phyloP scores from a whole-genome alignment of 129 eudicot genomes.

The Saposhnikovia divaricata region DNA sequence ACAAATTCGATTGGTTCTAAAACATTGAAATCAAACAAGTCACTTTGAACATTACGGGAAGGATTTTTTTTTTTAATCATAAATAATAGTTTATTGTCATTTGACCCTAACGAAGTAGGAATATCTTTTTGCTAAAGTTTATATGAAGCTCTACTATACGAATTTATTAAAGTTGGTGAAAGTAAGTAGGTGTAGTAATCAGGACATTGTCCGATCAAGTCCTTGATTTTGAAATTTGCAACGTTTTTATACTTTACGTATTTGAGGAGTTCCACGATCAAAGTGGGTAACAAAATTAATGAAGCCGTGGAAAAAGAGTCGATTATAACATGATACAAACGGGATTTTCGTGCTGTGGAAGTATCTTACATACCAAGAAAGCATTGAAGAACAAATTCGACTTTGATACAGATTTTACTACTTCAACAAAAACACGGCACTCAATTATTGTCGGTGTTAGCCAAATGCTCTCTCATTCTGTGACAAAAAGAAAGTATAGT shows the following conservation, averaged over 20 bases:
- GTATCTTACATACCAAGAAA: neutral
- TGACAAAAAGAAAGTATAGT: too few relatives aligned
- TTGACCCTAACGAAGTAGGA: neutral
- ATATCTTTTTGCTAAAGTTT: neutral
- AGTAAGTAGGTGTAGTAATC: neutral
- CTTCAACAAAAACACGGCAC: too few relatives aligned
- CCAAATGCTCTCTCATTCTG: too few relatives aligned
- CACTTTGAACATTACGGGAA: too few relatives aligned
- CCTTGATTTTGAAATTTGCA: neutral
- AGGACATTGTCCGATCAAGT: neutral
- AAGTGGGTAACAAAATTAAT: neutral
- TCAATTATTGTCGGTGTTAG: too few relatives aligned
- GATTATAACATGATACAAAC: neutral
- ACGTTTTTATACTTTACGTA: neutral
- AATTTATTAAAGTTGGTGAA: neutral
- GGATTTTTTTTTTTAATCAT: too few relatives aligned
- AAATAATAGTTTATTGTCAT: neutral
- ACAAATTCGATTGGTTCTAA: too few relatives aligned
- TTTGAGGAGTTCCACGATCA: neutral
- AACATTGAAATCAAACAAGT: too few relatives aligned
- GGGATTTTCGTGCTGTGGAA: neutral
- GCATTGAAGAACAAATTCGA: neutral
- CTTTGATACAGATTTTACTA: too few relatives aligned
- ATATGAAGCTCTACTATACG: neutral
- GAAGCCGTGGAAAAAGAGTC: neutral